These are phyloP conservation scores for Akanthomyces dipterigenus DNA, from an alignment of 2,329 filamentous ascomycete genomes.

Conservation along the genomic window DNA sequence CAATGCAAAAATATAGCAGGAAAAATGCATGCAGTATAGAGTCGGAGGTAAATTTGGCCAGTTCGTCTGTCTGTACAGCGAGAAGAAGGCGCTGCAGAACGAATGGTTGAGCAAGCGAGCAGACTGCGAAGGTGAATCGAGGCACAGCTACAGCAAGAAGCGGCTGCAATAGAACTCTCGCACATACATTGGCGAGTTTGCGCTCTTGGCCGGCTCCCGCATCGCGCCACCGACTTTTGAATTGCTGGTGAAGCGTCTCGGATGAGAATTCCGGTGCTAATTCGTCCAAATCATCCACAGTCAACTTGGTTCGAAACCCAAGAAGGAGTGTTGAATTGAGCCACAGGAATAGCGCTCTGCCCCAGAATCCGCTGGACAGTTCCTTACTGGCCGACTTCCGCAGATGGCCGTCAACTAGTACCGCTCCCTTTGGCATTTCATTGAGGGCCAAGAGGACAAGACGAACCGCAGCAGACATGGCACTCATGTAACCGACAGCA, in stretches of 20 bases:
- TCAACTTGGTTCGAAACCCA: background rate
- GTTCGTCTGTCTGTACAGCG: background rate
- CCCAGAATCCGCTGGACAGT: background rate
- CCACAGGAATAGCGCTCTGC: background rate
- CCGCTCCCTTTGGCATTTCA: background rate
- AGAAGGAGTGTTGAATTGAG: background rate
- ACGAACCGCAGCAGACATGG: background rate
- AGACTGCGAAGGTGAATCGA: background rate
- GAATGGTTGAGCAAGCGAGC: background rate
- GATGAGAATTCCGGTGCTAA: background rate
- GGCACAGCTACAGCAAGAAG: background rate
- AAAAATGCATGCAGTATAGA: background rate
- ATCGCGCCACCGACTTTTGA: background rate
- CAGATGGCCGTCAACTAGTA: background rate
- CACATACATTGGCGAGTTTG: background rate
- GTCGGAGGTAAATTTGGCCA: background rate
- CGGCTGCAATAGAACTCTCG: background rate
- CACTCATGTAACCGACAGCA: background rate
- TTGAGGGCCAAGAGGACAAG: background rate
- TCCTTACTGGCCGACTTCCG: background rate
- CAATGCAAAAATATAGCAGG: background rate
- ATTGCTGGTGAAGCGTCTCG: background rate
- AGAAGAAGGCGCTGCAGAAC: background rate
- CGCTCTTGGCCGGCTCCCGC: background rate
- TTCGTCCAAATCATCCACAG: background rate